A percentile compares a stretch with the other conserved stretches of the same genome.
These are phyloP conservation scores for Desmodesmus armatus DNA, from an alignment of 139 green algal species.

Conservation along the genomic window DNA sequence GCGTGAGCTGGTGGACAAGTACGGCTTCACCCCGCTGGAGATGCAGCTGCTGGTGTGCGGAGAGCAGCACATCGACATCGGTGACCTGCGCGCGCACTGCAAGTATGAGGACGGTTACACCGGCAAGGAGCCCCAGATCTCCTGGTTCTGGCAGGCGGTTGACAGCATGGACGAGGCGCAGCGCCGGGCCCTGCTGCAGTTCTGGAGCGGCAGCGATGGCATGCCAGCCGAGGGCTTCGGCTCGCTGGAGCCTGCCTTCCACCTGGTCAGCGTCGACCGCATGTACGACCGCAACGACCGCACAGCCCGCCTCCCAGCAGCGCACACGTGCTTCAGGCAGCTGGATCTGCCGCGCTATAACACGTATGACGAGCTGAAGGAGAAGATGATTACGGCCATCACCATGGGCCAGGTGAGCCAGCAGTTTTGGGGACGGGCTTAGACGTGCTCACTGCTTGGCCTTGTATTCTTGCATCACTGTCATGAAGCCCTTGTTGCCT, in stretches of 20 bases:
- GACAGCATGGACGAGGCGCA: conserved; percentile 66
- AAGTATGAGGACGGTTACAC: conserved; percentile 77
- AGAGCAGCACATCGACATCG: conserved; percentile 55
- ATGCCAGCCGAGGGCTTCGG: conserved; percentile 74
- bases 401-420: conserved; percentile 75
- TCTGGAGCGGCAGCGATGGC: conserved; percentile 71
- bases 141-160: conserved; percentile 72
- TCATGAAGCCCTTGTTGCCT: too few species aligned
- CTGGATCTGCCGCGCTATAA: conserved; percentile 71
- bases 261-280: conserved; percentile 69
- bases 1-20: conserved; percentile 75
- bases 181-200: conserved; percentile 71
- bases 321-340: conserved; percentile 76
- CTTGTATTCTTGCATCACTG: too few species aligned
- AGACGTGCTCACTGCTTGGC: too few species aligned
- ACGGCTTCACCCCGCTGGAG: conserved; percentile 84
- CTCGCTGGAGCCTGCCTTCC: conserved; percentile 69
- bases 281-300: conserved; percentile 70
- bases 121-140: conserved; percentile 69
- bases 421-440: too few species aligned
- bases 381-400: conserved; percentile 74
- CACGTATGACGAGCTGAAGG: conserved; percentile 59
- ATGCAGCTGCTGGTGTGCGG: conserved; percentile 76
- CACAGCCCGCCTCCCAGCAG: conserved; percentile 67
- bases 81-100: conserved; percentile 23